These are phyloP conservation scores for Fibroporia radiculosa DNA, from an alignment of 768 basidiomycete genomes.

Conservation along the genomic window DNA sequence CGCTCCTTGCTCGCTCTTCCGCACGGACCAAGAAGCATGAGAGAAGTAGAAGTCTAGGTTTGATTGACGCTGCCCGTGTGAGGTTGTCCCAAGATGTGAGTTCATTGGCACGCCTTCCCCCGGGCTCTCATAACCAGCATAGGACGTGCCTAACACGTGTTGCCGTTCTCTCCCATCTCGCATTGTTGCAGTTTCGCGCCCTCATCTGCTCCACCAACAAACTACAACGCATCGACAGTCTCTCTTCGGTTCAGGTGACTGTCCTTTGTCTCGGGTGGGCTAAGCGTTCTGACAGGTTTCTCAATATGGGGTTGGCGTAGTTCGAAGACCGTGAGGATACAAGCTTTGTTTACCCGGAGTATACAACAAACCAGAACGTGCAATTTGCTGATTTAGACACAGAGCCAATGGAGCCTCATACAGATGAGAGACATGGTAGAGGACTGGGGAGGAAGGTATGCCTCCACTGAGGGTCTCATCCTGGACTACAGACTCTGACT, in stretches of 20 bases:
- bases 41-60: slow-evolving; percentile 20
- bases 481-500: neutral
- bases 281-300: slow-evolving; percentile 8
- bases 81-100: slow-evolving; percentile 29
- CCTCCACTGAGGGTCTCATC: neutral
- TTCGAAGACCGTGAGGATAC: slow-evolving; percentile 14
- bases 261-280: too few relatives aligned
- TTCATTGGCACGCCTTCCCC: slow-evolving; percentile 15
- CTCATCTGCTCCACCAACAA: slow-evolving; percentile 23
- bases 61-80: slow-evolving; percentile 27
- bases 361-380: slow-evolving; percentile 13
- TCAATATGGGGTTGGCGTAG: slow-evolving; percentile 10
- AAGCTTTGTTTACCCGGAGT: slow-evolving; percentile 12
- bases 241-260: slow-evolving; percentile 10
- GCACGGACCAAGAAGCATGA: slow-evolving; percentile 13
- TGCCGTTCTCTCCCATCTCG: slow-evolving; percentile 14
- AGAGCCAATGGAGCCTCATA: slow-evolving; percentile 13
- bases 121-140: slow-evolving; percentile 13
- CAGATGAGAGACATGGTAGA: slow-evolving; percentile 18
- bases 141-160: slow-evolving; percentile 31
- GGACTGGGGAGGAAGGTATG: slow-evolving; percentile 22
- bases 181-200: slow-evolving; percentile 18
- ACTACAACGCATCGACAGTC: slow-evolving; percentile 11
- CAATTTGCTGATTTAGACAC: slow-evolving; percentile 14
- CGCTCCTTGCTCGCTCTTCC: slow-evolving; percentile 10